Percentiles rank a stretch among this genome's conserved stretches.
Evolutionary conservation across 78 protist species (phyloP).

Genomic region (Dictyostelium firmibasis): DNA sequence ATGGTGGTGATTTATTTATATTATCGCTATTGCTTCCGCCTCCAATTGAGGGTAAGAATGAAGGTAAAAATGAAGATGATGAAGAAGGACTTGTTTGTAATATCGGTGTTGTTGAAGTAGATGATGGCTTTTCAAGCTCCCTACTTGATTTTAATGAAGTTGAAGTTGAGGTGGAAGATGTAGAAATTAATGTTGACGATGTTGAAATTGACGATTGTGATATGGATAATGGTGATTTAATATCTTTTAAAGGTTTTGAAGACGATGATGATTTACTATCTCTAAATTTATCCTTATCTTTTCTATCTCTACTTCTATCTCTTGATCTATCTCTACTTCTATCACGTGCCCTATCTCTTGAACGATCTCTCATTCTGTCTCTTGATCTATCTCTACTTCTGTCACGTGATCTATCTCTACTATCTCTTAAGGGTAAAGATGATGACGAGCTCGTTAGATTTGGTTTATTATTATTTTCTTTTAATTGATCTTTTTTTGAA

Average conservation of each 20-base stretch:
- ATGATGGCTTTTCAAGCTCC: constrained; percentile 8
- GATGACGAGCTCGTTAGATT: background rate
- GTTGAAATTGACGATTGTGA: background rate
- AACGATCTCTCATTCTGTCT: background rate
- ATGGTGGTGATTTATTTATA: constrained; percentile 9
- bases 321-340: background rate
- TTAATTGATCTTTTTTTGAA: background rate
- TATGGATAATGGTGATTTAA: constrained; percentile 3
- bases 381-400: constrained; percentile 2
- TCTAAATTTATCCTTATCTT: background rate
- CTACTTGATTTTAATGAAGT: constrained; percentile 21
- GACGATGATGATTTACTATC: background rate
- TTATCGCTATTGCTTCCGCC: background rate
- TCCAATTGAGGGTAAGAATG: background rate
- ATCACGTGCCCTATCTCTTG: background rate
- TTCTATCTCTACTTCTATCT: background rate
- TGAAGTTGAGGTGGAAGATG: background rate
- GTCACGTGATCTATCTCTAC: background rate
- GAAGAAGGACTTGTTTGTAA: background rate
- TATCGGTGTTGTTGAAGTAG: background rate
- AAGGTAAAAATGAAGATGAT: background rate
- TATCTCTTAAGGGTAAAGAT: background rate
- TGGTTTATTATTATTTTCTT: background rate
- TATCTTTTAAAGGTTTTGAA: background rate
- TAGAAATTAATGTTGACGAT: background rate